These are phyloP conservation scores for Colletotrichum tabaci DNA, from an alignment of 2,329 filamentous ascomycete genomes.

Conservation along the genomic window DNA sequence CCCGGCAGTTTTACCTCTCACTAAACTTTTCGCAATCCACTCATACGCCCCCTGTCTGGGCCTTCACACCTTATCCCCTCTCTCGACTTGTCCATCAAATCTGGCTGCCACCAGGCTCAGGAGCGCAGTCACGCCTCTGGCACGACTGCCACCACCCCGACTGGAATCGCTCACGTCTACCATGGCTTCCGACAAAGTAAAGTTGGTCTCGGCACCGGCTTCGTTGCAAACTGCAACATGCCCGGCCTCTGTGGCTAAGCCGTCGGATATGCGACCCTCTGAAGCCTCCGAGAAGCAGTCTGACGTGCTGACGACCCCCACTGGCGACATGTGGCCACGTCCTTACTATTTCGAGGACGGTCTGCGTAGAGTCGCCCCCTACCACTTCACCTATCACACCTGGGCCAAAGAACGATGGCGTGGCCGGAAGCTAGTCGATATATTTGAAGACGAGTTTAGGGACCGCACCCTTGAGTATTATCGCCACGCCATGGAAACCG, in stretches of 20 bases:
- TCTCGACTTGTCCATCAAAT: conserved; percentile 5
- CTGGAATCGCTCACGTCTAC: conserved; percentile 11
- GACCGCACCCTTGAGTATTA: conserved; percentile 92
- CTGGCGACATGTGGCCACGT: conserved; percentile 62
- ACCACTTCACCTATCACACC: conserved; percentile 95
- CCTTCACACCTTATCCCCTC: neutral
- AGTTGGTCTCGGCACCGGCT: neutral
- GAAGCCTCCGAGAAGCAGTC: conserved; percentile 28
- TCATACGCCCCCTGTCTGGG: neutral
- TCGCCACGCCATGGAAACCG: conserved; percentile 83
- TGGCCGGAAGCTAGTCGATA: conserved; percentile 83
- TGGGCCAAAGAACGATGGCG: conserved; percentile 96
- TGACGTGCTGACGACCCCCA: conserved; percentile 51
- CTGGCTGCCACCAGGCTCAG: conserved; percentile 36
- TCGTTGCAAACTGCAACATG: neutral
- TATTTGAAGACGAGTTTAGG: conserved; percentile 93
- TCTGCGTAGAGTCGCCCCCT: conserved; percentile 86
- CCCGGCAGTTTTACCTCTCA: neutral
- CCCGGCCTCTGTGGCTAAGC: conserved; percentile 1
- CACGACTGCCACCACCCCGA: conserved; percentile 31
- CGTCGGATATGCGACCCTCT: neutral
- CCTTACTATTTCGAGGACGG: conserved; percentile 90
- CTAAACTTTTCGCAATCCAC: neutral
- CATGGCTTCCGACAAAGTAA: conserved; percentile 24
- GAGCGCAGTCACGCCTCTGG: conserved; percentile 28